Evolutionary conservation across 2,329 filamentous ascomycete genomes (phyloP), one percentile per base, ranked within the genome.

Genomic region (Clonostachys solani): DNA sequence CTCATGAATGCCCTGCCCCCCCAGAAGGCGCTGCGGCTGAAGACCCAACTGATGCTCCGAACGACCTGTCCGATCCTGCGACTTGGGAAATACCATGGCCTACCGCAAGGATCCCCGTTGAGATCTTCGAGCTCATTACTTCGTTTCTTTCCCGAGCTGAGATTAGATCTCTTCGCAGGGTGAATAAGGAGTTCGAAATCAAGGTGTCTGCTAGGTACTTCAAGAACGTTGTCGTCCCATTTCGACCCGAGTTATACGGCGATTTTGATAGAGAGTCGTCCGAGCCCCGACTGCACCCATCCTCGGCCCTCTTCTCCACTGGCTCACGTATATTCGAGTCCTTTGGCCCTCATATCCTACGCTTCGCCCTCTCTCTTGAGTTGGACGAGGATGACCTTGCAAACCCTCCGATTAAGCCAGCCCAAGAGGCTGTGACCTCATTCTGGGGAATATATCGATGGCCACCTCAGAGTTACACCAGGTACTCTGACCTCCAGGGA

Each of bases 331-430:
- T 86, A 33, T 84, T 86, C 54, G 64, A 80, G 53, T 73, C 75
- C 15, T 84, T 86, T 60, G 81, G 80, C 12, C 65, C 67, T 33
- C 74, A 81, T 47, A 84, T 89, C 47, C 67, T 69, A 29, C 76
- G 75, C 46, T 87, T 86, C 56, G 85, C 82, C 6, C 77, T 89
- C 58, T 82, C 81, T 19, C 81, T 88, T 50, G 84, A 88, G 56
- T 72, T 87, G n/a, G 75, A 79, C 47, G 79, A 86, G 57, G 61
- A 64, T 37, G 66, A 64, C 13, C 58, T 77, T 12, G 64, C 67
- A 12, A 63, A 68, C 19, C 80, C 83, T 8, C 80, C 78, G 2
- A 55, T 71, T n/a, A 85, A 86, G 55, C 67, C 69, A 6, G 65
- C 72, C 7, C 78, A 81, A 34, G 71, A 81, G 52, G 69, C 71